Evolutionary conservation across 129 eudicot species (phyloP).

Genomic region (Mikania micrantha): DNA sequence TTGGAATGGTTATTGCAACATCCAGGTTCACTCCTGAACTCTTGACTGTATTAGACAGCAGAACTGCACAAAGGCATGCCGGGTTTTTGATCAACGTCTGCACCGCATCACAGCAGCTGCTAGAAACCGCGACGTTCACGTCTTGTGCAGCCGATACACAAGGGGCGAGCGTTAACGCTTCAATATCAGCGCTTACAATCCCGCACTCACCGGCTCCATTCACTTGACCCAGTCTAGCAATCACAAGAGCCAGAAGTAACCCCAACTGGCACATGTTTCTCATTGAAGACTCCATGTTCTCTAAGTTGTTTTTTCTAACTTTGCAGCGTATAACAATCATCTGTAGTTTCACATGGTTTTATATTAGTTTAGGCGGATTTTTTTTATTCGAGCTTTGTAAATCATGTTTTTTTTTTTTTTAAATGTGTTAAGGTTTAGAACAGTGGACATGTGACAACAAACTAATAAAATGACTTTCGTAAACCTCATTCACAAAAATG

Average conservation of each 20-base stretch:
- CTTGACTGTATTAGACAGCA: slow-evolving; percentile 73
- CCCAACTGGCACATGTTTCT: slow-evolving; percentile 42
- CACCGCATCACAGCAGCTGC: slow-evolving; percentile 59
- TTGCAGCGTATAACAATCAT: slow-evolving; percentile 12
- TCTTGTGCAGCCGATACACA: slow-evolving; percentile 80
- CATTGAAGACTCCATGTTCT: slow-evolving; percentile 39
- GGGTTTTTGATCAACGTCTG: slow-evolving; percentile 70
- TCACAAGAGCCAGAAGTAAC: slow-evolving; percentile 26
- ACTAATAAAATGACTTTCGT: too few species aligned
- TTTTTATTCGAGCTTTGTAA: too few species aligned
- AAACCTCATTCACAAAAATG: too few species aligned
- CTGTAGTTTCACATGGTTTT: slow-evolving; percentile 19
- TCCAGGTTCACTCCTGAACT: slow-evolving; percentile 64
- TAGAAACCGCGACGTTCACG: slow-evolving; percentile 37
- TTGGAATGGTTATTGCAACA: slow-evolving; percentile 68
- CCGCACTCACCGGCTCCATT: slow-evolving; percentile 76
- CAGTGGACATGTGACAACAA: too few species aligned
- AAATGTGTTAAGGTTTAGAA: too few species aligned
- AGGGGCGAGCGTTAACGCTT: slow-evolving; percentile 68
- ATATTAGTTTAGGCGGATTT: slow-evolving; percentile 27
- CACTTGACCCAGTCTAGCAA: slow-evolving; percentile 35
- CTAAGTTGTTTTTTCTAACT: background rate
- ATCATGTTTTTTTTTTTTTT: too few species aligned
- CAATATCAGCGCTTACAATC: slow-evolving; percentile 49
- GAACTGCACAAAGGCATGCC: slow-evolving; percentile 77